Evolutionary conservation across 306 rosid species (phyloP).

Genomic region (Dicorynia guianensis): DNA sequence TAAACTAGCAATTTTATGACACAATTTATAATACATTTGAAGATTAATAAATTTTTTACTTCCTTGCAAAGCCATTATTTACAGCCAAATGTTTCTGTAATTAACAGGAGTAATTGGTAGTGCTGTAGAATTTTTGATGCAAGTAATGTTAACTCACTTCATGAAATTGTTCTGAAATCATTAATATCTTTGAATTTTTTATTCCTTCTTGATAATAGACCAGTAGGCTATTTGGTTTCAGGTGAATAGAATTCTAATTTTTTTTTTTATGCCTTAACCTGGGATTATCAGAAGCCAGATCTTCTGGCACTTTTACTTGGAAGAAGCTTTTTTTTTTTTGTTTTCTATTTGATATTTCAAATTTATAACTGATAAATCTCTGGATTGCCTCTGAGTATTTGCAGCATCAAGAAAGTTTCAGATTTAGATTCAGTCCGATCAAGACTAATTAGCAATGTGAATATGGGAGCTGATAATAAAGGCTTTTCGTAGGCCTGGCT

Average conservation of each 20-base stretch:
- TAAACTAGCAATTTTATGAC: too few species aligned
- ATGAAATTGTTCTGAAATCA: neutral
- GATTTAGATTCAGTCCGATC: constrained; percentile 56
- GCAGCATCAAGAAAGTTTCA: constrained; percentile 50
- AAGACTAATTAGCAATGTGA: neutral
- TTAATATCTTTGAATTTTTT: neutral
- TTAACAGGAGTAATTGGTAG: neutral
- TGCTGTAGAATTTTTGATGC: neutral
- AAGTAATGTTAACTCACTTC: neutral
- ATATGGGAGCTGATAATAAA: too few species aligned
- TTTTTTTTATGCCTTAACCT: neutral
- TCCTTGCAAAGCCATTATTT: neutral
- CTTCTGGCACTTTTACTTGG: neutral
- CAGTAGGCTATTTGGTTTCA: neutral
- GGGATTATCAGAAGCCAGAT: neutral
- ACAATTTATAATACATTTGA: neutral
- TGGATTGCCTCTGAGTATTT: constrained; percentile 22
- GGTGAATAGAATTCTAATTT: neutral
- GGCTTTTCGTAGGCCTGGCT: too few species aligned
- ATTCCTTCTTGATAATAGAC: neutral
- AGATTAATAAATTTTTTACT: neutral
- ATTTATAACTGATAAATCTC: constrained; percentile 5
- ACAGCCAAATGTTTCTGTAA: neutral
- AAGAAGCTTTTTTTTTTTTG: neutral
- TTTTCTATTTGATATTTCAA: constrained; percentile 4